Evolutionary conservation across 768 basidiomycete species (phyloP), one percentile per base, ranked within the genome.

Genomic region (Pisolithus marmoratus): DNA sequence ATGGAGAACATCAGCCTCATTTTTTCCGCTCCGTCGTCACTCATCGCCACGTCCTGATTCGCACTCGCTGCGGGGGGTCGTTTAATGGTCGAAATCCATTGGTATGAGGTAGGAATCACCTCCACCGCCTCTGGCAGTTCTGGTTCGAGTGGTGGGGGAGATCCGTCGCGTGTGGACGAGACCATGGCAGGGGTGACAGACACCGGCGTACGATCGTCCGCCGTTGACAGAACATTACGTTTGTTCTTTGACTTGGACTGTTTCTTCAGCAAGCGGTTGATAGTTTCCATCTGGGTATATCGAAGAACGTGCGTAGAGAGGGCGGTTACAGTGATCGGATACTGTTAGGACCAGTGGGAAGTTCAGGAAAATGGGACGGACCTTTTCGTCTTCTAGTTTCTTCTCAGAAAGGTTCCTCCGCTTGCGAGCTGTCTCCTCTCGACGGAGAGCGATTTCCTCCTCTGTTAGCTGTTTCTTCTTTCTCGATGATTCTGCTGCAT

Each of bases 181-280:
- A 66, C 54, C 31, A 57, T 34, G 37, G 66, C 64, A 46, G 68
- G 68, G 40, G 58, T 63, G 20, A 53, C 64, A n/a, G 51, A 67
- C 51, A 46, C 58, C 20, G 63, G 72, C 4, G 66, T 74, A 49
- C 65, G 75, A 54, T 70, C 81, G 37, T 80, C 79, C 0, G 73
- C 73, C 1, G 76, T 78, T 15, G 75, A 74, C 26, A 73, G 57
- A 0, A 67, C 74, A n/a, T 73, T 77, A 11, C 83, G 80, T 57
- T 80, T 85, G 46, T 75, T 79, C 41, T 80, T 78, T 2, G 85
- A 76, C 9, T 84, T 79, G 17, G 84, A 83, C 62, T 90, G 89
- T 67, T 92, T 93, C 65, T 90, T 90, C 47, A 94, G 78, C 14
- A 94, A 76, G 24, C 91, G 84, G 59, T 92, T 92, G 65, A 94